Percentiles rank a stretch among this genome's conserved stretches.
Conservation (phyloP, 2,329 filamentous ascomycete species). For the Cordyceps tenuipes region DNA sequence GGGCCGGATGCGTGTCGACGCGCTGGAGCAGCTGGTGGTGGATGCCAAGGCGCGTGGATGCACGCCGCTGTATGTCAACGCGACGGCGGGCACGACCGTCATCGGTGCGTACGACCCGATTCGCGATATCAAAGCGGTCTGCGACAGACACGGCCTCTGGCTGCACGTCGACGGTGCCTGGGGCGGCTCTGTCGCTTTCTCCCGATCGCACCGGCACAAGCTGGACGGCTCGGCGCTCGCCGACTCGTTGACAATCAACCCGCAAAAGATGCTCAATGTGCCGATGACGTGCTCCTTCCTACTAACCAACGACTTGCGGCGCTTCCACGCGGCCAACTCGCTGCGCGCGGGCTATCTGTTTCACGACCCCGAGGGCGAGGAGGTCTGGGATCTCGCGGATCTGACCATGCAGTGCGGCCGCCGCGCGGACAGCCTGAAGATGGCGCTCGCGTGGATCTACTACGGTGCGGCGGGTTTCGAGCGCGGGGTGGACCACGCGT, state of each 20-base stretch:
- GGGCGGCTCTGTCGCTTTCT: conserved; percentile 80
- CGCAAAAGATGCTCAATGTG: conserved; percentile 94
- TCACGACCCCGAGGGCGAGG: conserved; percentile 45
- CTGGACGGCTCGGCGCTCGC: conserved; percentile 65
- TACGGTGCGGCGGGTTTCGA: conserved; percentile 71
- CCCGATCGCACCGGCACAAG: conserved; percentile 50
- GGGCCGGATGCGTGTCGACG: conserved; percentile 62
- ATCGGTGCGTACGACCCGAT: conserved; percentile 84
- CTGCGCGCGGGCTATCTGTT: conserved; percentile 81
- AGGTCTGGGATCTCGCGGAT: conserved; percentile 84
- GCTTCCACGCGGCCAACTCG: conserved; percentile 79
- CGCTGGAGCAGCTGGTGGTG: conserved; percentile 54
- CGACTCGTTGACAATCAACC: conserved; percentile 81
- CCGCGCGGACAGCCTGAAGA: conserved; percentile 74
- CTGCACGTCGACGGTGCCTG: conserved; percentile 88
- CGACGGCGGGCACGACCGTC: conserved; percentile 94
- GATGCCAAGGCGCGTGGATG: conserved; percentile 57
- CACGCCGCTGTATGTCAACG: conserved; percentile 89
- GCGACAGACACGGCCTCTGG: conserved; percentile 69
- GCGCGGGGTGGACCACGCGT: conserved; percentile 61
- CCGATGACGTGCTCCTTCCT: conserved; percentile 89
- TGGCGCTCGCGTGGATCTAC: conserved; percentile 83
- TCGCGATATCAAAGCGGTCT: conserved; percentile 58
- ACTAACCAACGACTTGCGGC: conserved; percentile 63
- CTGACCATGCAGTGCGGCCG: conserved; percentile 90